Conservation (phyloP, 306 rosid genomes). For the Vicia sativa region DNA sequence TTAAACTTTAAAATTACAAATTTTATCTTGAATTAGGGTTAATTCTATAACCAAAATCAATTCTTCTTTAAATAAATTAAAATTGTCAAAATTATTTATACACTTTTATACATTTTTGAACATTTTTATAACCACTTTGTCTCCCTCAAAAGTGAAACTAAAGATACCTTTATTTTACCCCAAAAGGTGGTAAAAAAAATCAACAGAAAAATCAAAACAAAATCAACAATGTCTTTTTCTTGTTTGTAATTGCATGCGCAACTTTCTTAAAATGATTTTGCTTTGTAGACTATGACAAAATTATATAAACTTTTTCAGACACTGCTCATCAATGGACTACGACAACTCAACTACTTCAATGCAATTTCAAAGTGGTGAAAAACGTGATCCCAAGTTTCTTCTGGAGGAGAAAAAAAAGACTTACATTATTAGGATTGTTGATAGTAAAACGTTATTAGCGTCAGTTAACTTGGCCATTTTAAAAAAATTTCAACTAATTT, state of each 20-base stretch:
- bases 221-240: neutral
- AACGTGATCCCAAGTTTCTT: conserved; percentile 70
- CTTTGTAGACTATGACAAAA: neutral
- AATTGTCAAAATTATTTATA: too few relatives aligned
- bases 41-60: too few relatives aligned
- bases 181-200: neutral
- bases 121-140: too few relatives aligned
- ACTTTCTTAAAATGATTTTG: neutral
- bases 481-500: conserved; percentile 36
- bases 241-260: neutral
- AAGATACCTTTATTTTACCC: neutral
- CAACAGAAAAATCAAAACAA: neutral
- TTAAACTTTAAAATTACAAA: too few relatives aligned
- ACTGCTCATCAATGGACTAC: conserved; percentile 73
- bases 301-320: conserved; percentile 37
- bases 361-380: conserved; percentile 52
- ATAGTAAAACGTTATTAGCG: conserved; percentile 66
- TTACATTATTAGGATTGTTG: conserved; percentile 66
- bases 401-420: conserved; percentile 67
- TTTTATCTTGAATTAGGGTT: too few relatives aligned
- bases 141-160: too few relatives aligned
- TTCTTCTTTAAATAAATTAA: too few relatives aligned
- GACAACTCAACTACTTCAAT: conserved; percentile 64
- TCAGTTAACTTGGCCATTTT: conserved; percentile 80
- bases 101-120: too few relatives aligned